phyloP scores from a whole-genome alignment of 148 eudicot genomes.

The Rhododendron ovatum region DNA sequence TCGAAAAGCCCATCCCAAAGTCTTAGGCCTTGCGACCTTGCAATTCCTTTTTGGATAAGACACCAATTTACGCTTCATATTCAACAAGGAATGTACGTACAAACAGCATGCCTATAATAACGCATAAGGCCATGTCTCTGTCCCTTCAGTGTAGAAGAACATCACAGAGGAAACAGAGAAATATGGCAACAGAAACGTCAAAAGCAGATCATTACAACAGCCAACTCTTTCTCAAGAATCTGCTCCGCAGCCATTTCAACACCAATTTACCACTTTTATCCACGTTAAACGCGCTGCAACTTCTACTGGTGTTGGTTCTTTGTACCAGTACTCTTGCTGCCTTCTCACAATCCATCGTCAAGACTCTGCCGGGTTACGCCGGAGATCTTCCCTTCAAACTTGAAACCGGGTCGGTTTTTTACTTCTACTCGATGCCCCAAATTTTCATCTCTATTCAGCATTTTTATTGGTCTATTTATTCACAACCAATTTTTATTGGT shows the following conservation, averaged over 20 bases:
- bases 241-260: neutral
- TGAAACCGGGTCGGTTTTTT: slow-evolving; percentile 24
- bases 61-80: no score
- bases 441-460: no score
- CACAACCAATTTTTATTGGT: no score
- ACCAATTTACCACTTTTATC: neutral
- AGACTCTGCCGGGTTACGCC: slow-evolving; percentile 16
- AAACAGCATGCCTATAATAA: no score
- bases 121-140: no score
- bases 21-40: no score
- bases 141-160: no score
- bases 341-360: slow-evolving; percentile 6
- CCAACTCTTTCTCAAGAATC: neutral
- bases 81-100: no score
- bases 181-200: neutral
- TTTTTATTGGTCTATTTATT: neutral
- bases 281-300: neutral
- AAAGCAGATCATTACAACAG: neutral
- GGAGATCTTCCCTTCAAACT: slow-evolving; percentile 26
- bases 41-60: no score
- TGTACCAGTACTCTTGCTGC: neutral
- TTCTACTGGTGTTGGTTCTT: neutral
- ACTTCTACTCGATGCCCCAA: neutral
- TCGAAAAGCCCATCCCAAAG: no score
- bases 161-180: neutral